Conservation (phyloP, 805 yeast genomes). For the Saccharomyces mikatae region DNA sequence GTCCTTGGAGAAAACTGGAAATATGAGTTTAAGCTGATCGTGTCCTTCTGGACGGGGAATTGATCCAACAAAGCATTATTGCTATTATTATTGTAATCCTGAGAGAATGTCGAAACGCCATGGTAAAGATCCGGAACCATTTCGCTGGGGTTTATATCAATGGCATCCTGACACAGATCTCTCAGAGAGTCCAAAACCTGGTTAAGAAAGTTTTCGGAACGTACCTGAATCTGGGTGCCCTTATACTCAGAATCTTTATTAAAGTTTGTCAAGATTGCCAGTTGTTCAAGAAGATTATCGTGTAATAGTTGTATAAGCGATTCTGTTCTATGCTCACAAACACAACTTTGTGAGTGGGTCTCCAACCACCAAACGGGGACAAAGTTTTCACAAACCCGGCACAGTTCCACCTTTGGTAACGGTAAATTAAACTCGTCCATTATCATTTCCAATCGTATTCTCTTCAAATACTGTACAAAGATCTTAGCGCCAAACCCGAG, state of each 20-base stretch:
- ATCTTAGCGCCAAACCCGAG: slow-evolving; percentile 87
- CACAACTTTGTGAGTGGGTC: slow-evolving; percentile 78
- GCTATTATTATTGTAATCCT: background rate
- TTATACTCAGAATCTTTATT: slow-evolving; percentile 42
- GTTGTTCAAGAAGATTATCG: slow-evolving; percentile 69
- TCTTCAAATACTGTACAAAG: slow-evolving; percentile 62
- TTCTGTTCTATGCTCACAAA: slow-evolving; percentile 74
- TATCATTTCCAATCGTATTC: slow-evolving; percentile 55
- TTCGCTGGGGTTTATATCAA: slow-evolving; percentile 67
- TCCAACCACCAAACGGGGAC: slow-evolving; percentile 98
- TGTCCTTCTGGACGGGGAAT: background rate
- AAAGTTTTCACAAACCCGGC: slow-evolving; percentile 84
- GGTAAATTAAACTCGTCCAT: slow-evolving; percentile 61
- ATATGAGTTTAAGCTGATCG: background rate
- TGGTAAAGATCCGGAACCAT: slow-evolving; percentile 22
- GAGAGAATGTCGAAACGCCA: background rate
- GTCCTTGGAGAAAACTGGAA: slow-evolving; percentile 53
- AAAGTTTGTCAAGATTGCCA: slow-evolving; percentile 36
- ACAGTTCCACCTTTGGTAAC: slow-evolving; percentile 71
- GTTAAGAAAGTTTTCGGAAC: slow-evolving; percentile 8
- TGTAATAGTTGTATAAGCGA: slow-evolving; percentile 69
- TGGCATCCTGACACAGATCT: slow-evolving; percentile 68
- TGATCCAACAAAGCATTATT: background rate
- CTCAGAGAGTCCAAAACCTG: slow-evolving; percentile 20
- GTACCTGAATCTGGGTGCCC: slow-evolving; percentile 35